phyloP scores from a whole-genome alignment of 345 rosid genomes.

The Rhizophora mangle region DNA sequence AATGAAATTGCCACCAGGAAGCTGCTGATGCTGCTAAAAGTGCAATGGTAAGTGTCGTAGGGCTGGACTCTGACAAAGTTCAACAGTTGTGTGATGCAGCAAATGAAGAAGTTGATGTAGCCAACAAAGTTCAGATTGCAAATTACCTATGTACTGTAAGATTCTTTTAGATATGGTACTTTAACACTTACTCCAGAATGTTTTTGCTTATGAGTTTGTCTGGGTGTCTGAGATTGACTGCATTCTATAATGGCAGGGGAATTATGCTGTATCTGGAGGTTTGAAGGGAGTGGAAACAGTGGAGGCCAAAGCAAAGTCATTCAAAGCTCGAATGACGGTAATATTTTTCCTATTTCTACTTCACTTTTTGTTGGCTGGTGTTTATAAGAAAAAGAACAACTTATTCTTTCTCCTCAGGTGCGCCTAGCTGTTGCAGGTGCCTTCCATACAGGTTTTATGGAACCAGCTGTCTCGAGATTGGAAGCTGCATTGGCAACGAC shows the following conservation, averaged over 20 bases:
- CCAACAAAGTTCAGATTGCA: conserved; percentile 87
- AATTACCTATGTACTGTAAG: conserved; percentile 81
- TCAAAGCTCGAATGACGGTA: conserved; percentile 97
- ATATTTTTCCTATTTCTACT: background rate
- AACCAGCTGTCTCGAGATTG: conserved; percentile 95
- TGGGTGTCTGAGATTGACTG: background rate
- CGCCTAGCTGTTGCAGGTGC: conserved; percentile 97
- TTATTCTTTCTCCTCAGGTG: conserved; percentile 43
- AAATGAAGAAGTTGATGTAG: conserved; percentile 79
- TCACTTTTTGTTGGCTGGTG: background rate
- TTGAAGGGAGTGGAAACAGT: conserved; percentile 85
- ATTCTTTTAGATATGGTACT: conserved; percentile 9
- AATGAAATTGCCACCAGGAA: conserved; percentile 45
- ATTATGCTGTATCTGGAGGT: conserved; percentile 97
- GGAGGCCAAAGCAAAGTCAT: conserved; percentile 90
- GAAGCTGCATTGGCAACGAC: conserved; percentile 82
- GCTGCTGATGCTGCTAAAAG: conserved; percentile 94
- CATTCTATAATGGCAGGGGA: conserved; percentile 53
- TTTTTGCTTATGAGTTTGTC: background rate
- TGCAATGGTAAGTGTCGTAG: conserved; percentile 96
- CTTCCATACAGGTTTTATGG: conserved; percentile 95
- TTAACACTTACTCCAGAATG: background rate
- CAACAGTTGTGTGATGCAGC: conserved; percentile 89
- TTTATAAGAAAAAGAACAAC: conserved; percentile 3
- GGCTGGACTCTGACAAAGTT: conserved; percentile 81